Evolutionary conservation across 2,329 filamentous ascomycete species (phyloP).

Genomic region (Acephala macrosclerotiorum): DNA sequence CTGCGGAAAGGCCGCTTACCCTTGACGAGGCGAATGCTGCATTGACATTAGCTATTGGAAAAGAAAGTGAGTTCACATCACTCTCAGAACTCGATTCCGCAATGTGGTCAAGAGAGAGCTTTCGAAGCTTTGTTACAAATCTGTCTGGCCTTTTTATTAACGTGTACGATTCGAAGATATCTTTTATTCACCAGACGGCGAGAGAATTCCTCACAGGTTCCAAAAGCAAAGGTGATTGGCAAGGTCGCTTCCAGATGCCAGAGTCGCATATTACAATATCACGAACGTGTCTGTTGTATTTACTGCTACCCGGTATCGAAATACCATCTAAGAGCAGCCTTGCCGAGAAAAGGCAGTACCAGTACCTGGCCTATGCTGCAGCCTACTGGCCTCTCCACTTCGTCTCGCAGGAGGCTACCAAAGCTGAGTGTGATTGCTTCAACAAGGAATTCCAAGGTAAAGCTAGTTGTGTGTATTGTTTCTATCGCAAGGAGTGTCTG

Average conservation of each 20-base stretch:
- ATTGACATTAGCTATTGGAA: conserved; percentile 12
- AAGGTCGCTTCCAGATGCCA: conserved; percentile 16
- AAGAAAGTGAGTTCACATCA: conserved; percentile 6
- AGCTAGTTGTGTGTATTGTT: too few species aligned
- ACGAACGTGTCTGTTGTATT: conserved; percentile 17
- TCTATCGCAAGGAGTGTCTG: too few species aligned
- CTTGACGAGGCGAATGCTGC: conserved; percentile 17
- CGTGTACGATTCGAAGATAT: conserved; percentile 14
- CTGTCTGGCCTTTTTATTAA: conserved; percentile 18
- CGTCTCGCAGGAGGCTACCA: conserved; percentile 19
- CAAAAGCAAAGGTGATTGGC: conserved; percentile 9
- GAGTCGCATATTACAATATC: conserved; percentile 20
- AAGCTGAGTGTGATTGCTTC: too few species aligned
- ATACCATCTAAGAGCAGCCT: neutral
- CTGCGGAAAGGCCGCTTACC: conserved; percentile 19
- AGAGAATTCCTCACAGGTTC: conserved; percentile 18
- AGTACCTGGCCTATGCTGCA: conserved; percentile 19
- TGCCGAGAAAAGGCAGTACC: conserved; percentile 6
- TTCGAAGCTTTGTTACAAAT: conserved; percentile 18
- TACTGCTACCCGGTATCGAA: conserved; percentile 17
- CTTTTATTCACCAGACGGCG: conserved; percentile 20
- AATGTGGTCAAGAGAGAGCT: conserved; percentile 9
- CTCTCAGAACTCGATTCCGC: conserved; percentile 4
- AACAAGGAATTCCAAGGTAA: too few species aligned
- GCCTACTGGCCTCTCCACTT: conserved; percentile 19